Evolutionary conservation across 768 basidiomycete genomes (phyloP), one percentile per base, ranked within the genome.

Genomic region (Lactarius indigo): DNA sequence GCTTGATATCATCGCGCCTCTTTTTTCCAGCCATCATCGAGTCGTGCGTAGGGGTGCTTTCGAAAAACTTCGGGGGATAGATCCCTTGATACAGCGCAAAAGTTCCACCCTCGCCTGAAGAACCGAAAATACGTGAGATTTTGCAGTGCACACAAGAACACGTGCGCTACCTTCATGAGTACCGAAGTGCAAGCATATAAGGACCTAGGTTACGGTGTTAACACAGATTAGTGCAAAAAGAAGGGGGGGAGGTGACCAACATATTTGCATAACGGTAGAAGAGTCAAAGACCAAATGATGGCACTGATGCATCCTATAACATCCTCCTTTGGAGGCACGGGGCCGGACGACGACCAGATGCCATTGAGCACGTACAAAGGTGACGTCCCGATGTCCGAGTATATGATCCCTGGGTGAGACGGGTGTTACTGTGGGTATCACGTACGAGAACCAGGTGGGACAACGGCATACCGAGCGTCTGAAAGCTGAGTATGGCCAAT

Each of bases 331-430:
- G 81, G 75, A 0, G 87, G 88, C 0, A 78, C 72, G 15, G 79
- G 78, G 0, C 83, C 83, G 5, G 70, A 64, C 1, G 83, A 47
- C 4, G 85, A 79, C 83, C 85, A 89, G 18, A 89, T 82, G 7
- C 87, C 87, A 71, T 87, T 88, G 37, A 89, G 73, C 4, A 85
- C 83, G 73, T 89, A 89, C 17, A 88, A 74, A 0, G 87, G 86
- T 0, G 84, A 86, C 0, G 87, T 88, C 10, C 87, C 81, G 60
- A 79, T 79, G 64, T 82, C 82, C n/a, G 75, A 77, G 69, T 78
- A 81, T 42, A 82, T 79, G 56, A 79, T 78, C 0, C 81, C 80
- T 73, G 67, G 59, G 68, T 33, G 70, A 33, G 0, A 20, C 28
- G 18, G 20, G 41, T 63, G 35, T 12, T 3, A 58, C 39, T 26